Evolutionary conservation across 2,329 filamentous ascomycete species (phyloP).

Genomic region (Colletotrichum brevisporum): DNA sequence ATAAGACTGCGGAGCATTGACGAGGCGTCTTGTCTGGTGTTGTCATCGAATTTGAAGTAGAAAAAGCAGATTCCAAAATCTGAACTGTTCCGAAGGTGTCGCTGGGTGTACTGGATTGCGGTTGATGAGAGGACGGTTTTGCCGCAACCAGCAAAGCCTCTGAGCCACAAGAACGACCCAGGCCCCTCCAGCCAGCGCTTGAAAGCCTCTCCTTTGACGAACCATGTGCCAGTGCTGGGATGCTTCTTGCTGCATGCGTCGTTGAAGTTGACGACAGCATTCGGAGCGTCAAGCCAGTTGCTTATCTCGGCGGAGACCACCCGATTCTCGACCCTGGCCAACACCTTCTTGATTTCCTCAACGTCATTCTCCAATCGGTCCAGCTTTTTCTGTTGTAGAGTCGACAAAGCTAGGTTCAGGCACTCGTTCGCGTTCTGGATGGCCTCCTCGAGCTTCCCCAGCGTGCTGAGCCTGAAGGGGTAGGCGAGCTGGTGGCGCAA

Average conservation of each 20-base stretch:
- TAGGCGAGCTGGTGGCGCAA: too few species aligned
- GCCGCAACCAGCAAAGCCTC: constrained; percentile 56
- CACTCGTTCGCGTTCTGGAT: too few species aligned
- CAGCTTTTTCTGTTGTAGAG: too few species aligned
- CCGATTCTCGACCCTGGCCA: constrained; percentile 43
- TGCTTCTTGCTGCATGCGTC: constrained; percentile 49
- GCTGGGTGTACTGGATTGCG: constrained; percentile 48
- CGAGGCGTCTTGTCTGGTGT: constrained; percentile 48
- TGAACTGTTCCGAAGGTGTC: constrained; percentile 38
- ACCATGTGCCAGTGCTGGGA: constrained; percentile 52
- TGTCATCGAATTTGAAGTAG: constrained; percentile 57
- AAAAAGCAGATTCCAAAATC: constrained; percentile 52
- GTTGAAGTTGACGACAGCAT: constrained; percentile 52
- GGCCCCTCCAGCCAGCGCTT: constrained; percentile 46
- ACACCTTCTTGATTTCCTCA: constrained; percentile 47
- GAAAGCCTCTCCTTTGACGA: constrained; percentile 45
- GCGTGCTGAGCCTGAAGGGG: too few species aligned
- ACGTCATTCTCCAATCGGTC: constrained; percentile 17
- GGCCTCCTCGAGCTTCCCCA: too few species aligned
- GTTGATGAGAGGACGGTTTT: constrained; percentile 57
- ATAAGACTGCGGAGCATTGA: constrained; percentile 52
- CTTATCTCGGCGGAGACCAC: constrained; percentile 47
- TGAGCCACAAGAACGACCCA: constrained; percentile 55
- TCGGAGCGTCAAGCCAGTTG: constrained; percentile 53
- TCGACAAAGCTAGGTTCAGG: too few species aligned